Percentiles rank a stretch among this genome's conserved stretches.
Conservation (phyloP, 164 flowering plant genomes). For the Chimonanthus salicifolius region DNA sequence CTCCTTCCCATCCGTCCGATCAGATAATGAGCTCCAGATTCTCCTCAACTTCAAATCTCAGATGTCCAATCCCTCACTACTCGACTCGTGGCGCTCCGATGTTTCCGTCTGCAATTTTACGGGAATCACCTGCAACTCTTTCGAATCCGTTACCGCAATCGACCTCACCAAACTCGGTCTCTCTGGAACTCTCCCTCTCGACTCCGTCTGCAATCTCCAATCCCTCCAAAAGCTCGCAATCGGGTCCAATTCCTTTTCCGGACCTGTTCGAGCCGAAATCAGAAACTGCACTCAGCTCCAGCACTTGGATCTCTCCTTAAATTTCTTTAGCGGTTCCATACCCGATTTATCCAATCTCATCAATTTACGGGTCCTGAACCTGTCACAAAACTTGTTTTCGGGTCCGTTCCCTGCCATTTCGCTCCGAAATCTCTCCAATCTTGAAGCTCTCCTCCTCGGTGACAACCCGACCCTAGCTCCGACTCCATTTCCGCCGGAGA, state of each 20-base stretch:
- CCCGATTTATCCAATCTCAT: constrained; percentile 47
- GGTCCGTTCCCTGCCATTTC: constrained; percentile 63
- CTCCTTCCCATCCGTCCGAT: background rate
- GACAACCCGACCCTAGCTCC: constrained; percentile 45
- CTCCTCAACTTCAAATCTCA: constrained; percentile 39
- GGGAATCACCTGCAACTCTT: constrained; percentile 48
- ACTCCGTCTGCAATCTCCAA: constrained; percentile 40
- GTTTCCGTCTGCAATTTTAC: constrained; percentile 37
- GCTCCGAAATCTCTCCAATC: constrained; percentile 30
- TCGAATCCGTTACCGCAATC: constrained; percentile 33
- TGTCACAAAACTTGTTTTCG: constrained; percentile 49
- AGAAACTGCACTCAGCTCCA: constrained; percentile 36
- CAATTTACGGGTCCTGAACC: constrained; percentile 25
- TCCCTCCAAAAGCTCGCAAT: constrained; percentile 39
- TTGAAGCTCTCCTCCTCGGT: constrained; percentile 44
- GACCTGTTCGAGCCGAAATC: constrained; percentile 31
- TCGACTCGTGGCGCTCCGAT: constrained; percentile 38
- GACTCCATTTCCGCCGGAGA: constrained; percentile 45
- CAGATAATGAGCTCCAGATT: constrained; percentile 26
- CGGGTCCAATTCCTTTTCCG: constrained; percentile 39
- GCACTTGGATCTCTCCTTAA: constrained; percentile 44
- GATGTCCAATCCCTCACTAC: constrained; percentile 19
- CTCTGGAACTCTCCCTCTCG: constrained; percentile 40
- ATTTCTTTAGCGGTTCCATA: constrained; percentile 37
- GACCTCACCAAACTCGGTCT: constrained; percentile 27